phyloP scores from a whole-genome alignment of 495 filamentous ascomycete genomes.

The Tuber brumale region DNA sequence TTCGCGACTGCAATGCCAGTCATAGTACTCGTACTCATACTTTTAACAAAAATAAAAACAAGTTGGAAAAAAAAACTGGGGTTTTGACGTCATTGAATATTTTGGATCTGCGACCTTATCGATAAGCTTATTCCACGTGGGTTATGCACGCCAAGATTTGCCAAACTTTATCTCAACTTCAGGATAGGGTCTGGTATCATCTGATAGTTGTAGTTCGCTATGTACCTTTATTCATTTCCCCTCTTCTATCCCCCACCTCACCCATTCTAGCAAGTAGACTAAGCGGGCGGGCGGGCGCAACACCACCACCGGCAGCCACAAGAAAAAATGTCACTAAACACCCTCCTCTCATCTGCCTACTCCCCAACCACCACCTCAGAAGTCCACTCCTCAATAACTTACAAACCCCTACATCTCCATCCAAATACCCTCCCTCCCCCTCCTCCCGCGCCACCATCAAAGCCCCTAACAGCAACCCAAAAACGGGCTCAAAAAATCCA shows the following conservation, averaged over 20 bases:
- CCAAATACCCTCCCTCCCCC: neutral
- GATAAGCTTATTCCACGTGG: constrained; percentile 4
- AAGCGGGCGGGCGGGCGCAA: neutral
- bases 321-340: neutral
- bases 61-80: neutral
- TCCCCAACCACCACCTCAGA: neutral
- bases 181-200: neutral
- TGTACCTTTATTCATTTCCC: neutral
- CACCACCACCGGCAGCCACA: neutral
- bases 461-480: constrained; percentile 25
- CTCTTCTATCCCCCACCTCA: neutral
- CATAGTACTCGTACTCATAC: neutral
- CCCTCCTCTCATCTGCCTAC: neutral
- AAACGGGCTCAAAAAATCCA: neutral
- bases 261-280: neutral
- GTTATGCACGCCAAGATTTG: neutral
- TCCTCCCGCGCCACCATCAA: neutral
- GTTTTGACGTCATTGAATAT: neutral
- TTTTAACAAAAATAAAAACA: neutral
- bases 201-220: neutral
- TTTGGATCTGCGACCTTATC: neutral
- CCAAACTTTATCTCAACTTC: neutral
- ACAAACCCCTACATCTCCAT: neutral
- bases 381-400: neutral
- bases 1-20: neutral